A percentile compares a stretch with the other conserved stretches of the same genome.
Conservation (phyloP, 352 stramenopile species). For the Pythium brassicae region DNA sequence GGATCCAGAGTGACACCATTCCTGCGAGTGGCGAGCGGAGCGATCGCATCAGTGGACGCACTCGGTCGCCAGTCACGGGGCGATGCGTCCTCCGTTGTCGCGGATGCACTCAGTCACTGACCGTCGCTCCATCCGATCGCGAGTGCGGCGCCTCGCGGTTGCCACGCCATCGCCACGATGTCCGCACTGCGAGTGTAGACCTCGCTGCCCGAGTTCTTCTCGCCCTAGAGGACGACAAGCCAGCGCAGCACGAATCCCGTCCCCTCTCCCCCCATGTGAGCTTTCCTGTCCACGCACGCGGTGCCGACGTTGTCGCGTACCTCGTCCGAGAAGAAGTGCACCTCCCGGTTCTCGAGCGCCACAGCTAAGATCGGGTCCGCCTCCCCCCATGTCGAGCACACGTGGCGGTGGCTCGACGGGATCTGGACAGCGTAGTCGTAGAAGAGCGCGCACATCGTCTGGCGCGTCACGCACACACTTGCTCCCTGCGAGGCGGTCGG, state of each 20-base stretch:
- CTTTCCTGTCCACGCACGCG: too few relatives aligned
- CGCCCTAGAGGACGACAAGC: slow-evolving; percentile 36
- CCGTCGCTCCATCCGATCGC: slow-evolving; percentile 83
- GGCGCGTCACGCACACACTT: too few relatives aligned
- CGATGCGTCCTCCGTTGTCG: too few relatives aligned
- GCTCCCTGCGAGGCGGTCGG: too few relatives aligned
- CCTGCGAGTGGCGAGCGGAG: slow-evolving; percentile 18
- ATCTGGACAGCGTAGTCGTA: slow-evolving; percentile 81
- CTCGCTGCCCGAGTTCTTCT: slow-evolving; percentile 52
- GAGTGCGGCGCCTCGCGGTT: slow-evolving; percentile 73
- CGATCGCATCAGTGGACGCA: too few relatives aligned
- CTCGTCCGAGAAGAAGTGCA: slow-evolving; percentile 91
- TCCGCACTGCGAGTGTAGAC: slow-evolving; percentile 61
- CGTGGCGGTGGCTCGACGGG: slow-evolving; percentile 55
- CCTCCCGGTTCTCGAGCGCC: slow-evolving; percentile 72
- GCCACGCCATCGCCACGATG: slow-evolving; percentile 84
- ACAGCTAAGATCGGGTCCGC: slow-evolving; percentile 79
- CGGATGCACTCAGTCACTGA: slow-evolving; percentile 10
- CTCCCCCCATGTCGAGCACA: slow-evolving; percentile 81
- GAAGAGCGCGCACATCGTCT: slow-evolving; percentile 65
- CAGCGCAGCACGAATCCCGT: too few relatives aligned
- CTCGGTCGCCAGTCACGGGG: too few relatives aligned
- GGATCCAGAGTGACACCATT: slow-evolving; percentile 82
- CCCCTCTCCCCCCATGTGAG: background rate
- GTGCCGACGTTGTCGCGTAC: too few relatives aligned